These are phyloP conservation scores for Mollisia scopiformis DNA, from an alignment of 2,329 filamentous ascomycete genomes.

Conservation along the genomic window DNA sequence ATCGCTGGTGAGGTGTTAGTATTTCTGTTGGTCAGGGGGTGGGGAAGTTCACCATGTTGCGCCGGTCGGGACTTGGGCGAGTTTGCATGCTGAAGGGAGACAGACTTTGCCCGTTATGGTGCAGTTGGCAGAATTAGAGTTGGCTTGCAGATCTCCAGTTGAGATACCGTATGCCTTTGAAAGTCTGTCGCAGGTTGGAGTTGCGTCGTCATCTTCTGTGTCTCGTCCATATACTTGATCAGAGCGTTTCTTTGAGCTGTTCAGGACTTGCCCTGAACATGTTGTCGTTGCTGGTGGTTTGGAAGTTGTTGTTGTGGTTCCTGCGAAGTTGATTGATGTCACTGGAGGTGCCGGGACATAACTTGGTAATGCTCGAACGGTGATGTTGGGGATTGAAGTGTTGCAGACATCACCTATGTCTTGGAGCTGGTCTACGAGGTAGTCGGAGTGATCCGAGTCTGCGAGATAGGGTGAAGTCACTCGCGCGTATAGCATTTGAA, in stretches of 20 bases:
- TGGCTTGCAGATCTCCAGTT: slow-evolving; percentile 1
- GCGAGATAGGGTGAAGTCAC: slow-evolving; percentile 25
- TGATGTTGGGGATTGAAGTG: slow-evolving; percentile 6
- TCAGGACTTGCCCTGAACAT: slow-evolving; percentile 4
- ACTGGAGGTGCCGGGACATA: slow-evolving; percentile 3
- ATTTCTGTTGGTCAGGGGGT: neutral
- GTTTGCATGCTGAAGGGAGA: slow-evolving; percentile 1
- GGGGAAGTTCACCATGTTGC: neutral
- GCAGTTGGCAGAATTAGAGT: neutral
- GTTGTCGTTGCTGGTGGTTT: neutral
- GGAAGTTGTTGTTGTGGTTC: neutral
- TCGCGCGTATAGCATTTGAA: slow-evolving; percentile 23
- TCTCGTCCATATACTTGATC: neutral
- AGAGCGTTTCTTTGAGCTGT: neutral
- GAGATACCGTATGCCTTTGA: slow-evolving; percentile 5
- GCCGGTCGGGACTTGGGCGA: neutral
- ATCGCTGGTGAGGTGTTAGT: neutral
- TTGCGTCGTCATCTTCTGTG: neutral
- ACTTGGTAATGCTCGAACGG: slow-evolving; percentile 3
- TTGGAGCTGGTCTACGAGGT: slow-evolving; percentile 25
- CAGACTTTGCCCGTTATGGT: neutral
- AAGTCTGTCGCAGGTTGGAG: neutral
- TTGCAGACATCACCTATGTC: slow-evolving; percentile 30
- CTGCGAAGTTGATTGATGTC: slow-evolving; percentile 5
- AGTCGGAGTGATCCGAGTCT: slow-evolving; percentile 30